phyloP scores from a whole-genome alignment of 2,329 filamentous ascomycete genomes.

The Colletotrichum falcatum region DNA sequence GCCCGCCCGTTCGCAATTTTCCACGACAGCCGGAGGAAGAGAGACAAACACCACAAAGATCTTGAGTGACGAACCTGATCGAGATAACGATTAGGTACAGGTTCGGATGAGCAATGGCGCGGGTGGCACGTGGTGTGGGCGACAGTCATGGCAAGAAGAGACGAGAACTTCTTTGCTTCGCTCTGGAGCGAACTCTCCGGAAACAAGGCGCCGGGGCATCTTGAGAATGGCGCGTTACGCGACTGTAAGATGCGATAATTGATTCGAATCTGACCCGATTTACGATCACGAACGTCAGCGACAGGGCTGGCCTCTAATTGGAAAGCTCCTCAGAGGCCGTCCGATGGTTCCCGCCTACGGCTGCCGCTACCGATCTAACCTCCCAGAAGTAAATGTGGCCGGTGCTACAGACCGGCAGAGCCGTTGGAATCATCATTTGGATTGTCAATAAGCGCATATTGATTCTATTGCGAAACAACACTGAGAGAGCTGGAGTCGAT shows the following conservation, averaged over 20 bases:
- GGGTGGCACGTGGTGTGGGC: not conserved
- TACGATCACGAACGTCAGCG: not conserved
- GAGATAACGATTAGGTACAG: not conserved
- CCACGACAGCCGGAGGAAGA: not conserved
- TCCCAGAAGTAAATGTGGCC: not conserved
- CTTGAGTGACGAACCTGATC: not conserved
- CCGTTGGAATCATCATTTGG: not conserved
- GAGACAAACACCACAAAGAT: not conserved
- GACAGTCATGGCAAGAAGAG: not conserved
- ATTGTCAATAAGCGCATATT: not conserved
- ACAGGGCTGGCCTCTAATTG: not conserved
- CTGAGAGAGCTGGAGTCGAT: not conserved
- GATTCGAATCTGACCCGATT: not conserved
- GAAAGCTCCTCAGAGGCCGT: not conserved
- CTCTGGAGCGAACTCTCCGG: not conserved
- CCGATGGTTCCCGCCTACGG: not conserved
- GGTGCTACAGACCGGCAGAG: not conserved
- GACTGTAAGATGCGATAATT: not conserved
- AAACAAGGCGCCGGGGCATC: constrained; percentile 1
- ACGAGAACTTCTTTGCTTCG: not conserved
- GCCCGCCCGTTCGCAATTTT: constrained; percentile 7
- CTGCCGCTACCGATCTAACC: not conserved
- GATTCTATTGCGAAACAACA: not conserved
- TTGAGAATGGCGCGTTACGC: constrained; percentile 6
- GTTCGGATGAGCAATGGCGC: constrained; percentile 19